These are phyloP conservation scores for Arabidopsis thaliana DNA, from an alignment of 345 rosid species.

Conservation along the genomic window DNA sequence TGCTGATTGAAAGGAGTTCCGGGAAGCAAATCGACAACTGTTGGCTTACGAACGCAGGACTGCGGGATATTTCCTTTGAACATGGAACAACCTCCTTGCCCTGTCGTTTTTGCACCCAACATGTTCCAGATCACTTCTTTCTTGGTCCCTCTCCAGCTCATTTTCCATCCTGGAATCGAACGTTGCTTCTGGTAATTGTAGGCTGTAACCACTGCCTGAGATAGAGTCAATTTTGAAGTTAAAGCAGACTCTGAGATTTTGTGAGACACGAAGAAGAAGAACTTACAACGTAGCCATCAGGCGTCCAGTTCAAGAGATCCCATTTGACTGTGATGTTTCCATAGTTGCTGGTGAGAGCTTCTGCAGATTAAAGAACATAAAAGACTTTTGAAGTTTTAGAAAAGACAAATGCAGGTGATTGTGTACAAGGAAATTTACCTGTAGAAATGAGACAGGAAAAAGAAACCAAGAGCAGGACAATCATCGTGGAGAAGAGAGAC, in stretches of 20 bases:
- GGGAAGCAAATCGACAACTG: slow-evolving; percentile 59
- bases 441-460: slow-evolving; percentile 59
- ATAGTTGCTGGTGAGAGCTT: slow-evolving; percentile 57
- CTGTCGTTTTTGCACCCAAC: slow-evolving; percentile 56
- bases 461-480: slow-evolving; percentile 56
- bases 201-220: slow-evolving; percentile 73
- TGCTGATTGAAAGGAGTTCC: slow-evolving; percentile 61
- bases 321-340: slow-evolving; percentile 90
- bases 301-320: slow-evolving; percentile 82
- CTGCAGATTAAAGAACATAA: slow-evolving; percentile 1
- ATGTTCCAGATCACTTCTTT: slow-evolving; percentile 69
- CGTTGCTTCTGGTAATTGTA: slow-evolving; percentile 79
- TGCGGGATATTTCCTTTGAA: slow-evolving; percentile 57
- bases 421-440: slow-evolving; percentile 49
- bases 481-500: slow-evolving; percentile 40
- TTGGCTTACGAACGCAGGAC: slow-evolving; percentile 57
- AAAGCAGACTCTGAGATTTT: neutral
- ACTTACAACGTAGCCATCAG: slow-evolving; percentile 95
- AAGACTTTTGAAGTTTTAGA: slow-evolving; percentile 2
- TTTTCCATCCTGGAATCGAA: slow-evolving; percentile 69
- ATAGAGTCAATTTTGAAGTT: slow-evolving; percentile 5
- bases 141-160: slow-evolving; percentile 72
- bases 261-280: slow-evolving; percentile 1
- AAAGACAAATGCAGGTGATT: slow-evolving; percentile 8
- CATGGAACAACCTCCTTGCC: slow-evolving; percentile 69